Base-by-base conservation (phyloP, 2,329 filamentous ascomycete species). In the Diaporthe sp. region DNA sequence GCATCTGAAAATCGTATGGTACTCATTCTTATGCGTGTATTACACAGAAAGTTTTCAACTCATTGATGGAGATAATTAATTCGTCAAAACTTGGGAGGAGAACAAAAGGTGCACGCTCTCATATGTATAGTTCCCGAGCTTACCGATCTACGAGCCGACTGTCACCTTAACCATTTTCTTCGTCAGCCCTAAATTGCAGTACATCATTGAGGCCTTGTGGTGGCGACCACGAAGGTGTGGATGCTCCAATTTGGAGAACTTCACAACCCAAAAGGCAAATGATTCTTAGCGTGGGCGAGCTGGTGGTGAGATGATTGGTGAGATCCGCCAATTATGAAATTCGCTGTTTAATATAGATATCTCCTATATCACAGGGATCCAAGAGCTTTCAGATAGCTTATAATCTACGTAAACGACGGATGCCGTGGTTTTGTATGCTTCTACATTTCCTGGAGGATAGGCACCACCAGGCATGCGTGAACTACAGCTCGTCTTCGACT, bases 161-260 rank as follows among this genome's bases (percentile, higher is more conserved):
- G 34, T 12, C 34, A 60, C 22, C 34, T 39, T n/a, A 3, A 60
- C 34, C 22, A 60, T 60, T 60, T 39, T 53, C 57, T 37, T 60
- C 34, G 57, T 60, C 31, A 60, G 57, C 57, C 57, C 57, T 60
- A 60, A 37, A 37, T 39, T n/a, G 17, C 22, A 60, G 34, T 39
- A 60, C 57, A 60, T 60, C 57, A 39, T 39, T 60, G 4, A 39
- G 34, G 22, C 20, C 31, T 39, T n/a, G 22, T 60, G 57, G 57
- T 60, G 57, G 34, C 22, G 34, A 39, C 57, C 22, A 13, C 22
- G 57, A 60, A 60, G 57, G 57, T 39, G 34, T 60, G 34, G 34
- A 60, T 39, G 20, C 57, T 60, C 57, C 57, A 39, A 60, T n/a
- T 60, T 60, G 34, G 57, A n/a, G 57, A 60, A 60, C 34, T 25